These are phyloP conservation scores for Apostasia ramifera DNA, from an alignment of 106 monocot species.

Conservation along the genomic window DNA sequence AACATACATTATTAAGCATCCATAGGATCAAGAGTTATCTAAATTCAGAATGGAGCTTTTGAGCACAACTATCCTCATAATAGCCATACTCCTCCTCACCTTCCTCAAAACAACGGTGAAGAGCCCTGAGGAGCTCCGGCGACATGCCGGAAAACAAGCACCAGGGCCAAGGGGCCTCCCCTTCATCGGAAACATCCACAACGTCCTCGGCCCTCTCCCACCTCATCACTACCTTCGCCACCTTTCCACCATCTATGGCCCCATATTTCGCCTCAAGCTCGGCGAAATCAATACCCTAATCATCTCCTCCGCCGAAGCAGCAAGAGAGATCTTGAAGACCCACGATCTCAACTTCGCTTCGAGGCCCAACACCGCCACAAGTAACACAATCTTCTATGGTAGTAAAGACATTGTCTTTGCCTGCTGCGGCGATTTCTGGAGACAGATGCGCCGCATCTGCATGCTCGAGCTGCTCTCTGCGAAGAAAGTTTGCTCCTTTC, in stretches of 20 bases:
- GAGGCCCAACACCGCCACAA: not conserved
- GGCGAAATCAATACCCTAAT: constrained; percentile 9
- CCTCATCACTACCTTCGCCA: not conserved
- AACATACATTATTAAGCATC: too few relatives aligned
- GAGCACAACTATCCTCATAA: too few relatives aligned
- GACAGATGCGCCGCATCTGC: constrained; percentile 5
- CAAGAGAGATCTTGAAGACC: constrained; percentile 4
- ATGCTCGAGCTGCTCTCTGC: constrained; percentile 9
- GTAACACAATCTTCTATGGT: not conserved
- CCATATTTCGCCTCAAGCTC: constrained; percentile 18
- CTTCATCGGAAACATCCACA: constrained; percentile 24
- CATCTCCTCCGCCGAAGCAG: constrained; percentile 7
- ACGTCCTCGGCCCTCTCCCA: not conserved
- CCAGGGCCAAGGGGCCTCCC: constrained; percentile 22
- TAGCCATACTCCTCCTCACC: too few relatives aligned
- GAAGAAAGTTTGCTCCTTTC: constrained; percentile 1
- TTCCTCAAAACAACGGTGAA: too few relatives aligned
- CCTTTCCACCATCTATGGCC: constrained; percentile 9
- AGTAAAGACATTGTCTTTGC: not conserved
- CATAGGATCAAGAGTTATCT: too few relatives aligned
- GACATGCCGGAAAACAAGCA: not conserved
- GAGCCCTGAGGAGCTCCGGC: too few relatives aligned
- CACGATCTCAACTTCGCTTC: constrained; percentile 9
- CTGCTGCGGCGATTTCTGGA: constrained; percentile 1
- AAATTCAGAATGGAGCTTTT: too few relatives aligned